A percentile compares a stretch with the other conserved stretches of the same genome.
Conservation (phyloP, 345 rosid genomes). For the Lagerstroemia speciosa region DNA sequence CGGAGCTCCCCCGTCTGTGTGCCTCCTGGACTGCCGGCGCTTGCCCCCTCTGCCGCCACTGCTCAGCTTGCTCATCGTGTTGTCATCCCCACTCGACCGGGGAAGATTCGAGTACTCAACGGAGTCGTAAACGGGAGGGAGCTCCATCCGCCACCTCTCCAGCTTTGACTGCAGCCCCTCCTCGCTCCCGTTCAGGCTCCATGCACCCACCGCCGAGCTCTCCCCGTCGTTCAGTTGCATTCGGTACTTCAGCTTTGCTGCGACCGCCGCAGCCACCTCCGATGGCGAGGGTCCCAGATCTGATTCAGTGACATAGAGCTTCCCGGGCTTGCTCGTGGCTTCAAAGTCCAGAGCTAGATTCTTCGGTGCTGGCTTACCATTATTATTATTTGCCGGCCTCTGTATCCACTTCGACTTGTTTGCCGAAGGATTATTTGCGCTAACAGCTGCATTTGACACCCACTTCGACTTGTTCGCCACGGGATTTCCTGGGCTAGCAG, state of each 20-base stretch:
- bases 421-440: not conserved
- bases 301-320: slow-evolving; percentile 38
- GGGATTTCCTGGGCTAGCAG: not conserved
- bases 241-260: slow-evolving; percentile 16
- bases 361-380: not conserved
- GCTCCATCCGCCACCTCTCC: slow-evolving; percentile 67
- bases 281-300: slow-evolving; percentile 76
- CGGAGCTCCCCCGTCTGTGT: slow-evolving; percentile 1
- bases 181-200: slow-evolving; percentile 44
- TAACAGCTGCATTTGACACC: not conserved
- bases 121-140: slow-evolving; percentile 47
- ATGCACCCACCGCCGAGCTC: slow-evolving; percentile 15
- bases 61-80: not conserved
- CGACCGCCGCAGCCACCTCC: slow-evolving; percentile 56
- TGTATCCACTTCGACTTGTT: not conserved
- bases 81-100: not conserved
- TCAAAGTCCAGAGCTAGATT: not conserved
- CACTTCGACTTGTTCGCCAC: not conserved
- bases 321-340: not conserved
- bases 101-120: slow-evolving; percentile 26
- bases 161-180: slow-evolving; percentile 73
- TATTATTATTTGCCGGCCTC: not conserved
- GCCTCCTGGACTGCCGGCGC: slow-evolving; percentile 40
- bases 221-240: slow-evolving; percentile 14
- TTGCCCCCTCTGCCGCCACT: slow-evolving; percentile 18